These are phyloP conservation scores for Magnusiomyces suaveolens DNA, from an alignment of 1,139 yeast species.

Conservation along the genomic window DNA sequence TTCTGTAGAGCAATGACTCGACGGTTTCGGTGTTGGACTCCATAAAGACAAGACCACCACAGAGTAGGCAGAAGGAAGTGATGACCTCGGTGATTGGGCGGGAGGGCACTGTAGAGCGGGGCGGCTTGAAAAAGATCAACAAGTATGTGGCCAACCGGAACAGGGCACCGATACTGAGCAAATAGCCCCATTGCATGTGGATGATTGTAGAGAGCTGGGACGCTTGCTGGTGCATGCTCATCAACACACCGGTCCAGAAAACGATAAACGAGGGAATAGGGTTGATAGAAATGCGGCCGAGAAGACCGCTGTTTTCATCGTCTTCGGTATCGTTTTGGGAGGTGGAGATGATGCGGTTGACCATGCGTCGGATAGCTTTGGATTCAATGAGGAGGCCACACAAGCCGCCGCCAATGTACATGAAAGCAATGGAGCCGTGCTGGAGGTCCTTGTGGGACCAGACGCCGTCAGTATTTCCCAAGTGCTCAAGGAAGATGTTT, in stretches of 20 bases:
- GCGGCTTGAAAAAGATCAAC: slow-evolving; percentile 46
- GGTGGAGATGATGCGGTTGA: slow-evolving; percentile 15
- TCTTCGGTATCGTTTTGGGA: slow-evolving; percentile 14
- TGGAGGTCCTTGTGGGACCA: slow-evolving; percentile 93
- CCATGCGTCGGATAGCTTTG: slow-evolving; percentile 34
- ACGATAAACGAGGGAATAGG: slow-evolving; percentile 90
- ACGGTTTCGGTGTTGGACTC: slow-evolving; percentile 81
- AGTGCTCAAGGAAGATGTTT: slow-evolving; percentile 81
- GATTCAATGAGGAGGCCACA: slow-evolving; percentile 79
- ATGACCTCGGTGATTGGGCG: slow-evolving; percentile 81
- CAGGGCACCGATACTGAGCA: slow-evolving; percentile 67
- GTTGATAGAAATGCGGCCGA: slow-evolving; percentile 37
- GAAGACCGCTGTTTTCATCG: slow-evolving; percentile 18
- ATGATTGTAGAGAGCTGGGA: slow-evolving; percentile 63
- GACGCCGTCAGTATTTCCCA: slow-evolving; percentile 60
- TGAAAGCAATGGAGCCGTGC: slow-evolving; percentile 90
- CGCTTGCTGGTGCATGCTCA: slow-evolving; percentile 91
- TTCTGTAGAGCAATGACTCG: slow-evolving; percentile 73
- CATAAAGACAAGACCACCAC: slow-evolving; percentile 90
- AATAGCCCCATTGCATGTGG: slow-evolving; percentile 86
- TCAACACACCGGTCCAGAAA: slow-evolving; percentile 93
- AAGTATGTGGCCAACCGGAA: slow-evolving; percentile 64
- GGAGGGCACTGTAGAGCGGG: slow-evolving; percentile 39
- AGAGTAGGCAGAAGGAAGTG: slow-evolving; percentile 62
- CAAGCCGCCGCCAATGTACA: slow-evolving; percentile 84